A percentile compares a stretch with the other conserved stretches of the same genome.
Evolutionary conservation across 305 asterid genomes (phyloP).

Genomic region (Fraxinus sp.): DNA sequence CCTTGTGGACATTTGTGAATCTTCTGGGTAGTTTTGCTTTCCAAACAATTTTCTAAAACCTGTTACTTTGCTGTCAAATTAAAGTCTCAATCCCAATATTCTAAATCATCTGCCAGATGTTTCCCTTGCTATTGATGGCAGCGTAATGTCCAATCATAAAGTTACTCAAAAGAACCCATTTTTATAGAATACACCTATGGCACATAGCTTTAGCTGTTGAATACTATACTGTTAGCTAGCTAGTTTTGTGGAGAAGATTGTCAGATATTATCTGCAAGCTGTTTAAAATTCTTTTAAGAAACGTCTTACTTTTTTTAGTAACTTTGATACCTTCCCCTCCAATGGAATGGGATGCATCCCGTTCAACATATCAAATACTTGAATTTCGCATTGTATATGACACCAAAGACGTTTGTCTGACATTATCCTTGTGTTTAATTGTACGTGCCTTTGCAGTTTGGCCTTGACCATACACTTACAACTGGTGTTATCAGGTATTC

Average conservation of each 20-base stretch:
- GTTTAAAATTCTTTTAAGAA: background rate
- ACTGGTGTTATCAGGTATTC: slow-evolving; percentile 97
- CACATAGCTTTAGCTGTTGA: background rate
- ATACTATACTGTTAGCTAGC: background rate
- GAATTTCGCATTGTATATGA: slow-evolving; percentile 8
- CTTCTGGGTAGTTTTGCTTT: background rate
- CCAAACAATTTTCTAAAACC: background rate
- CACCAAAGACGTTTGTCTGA: slow-evolving; percentile 25
- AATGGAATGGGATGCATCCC: background rate
- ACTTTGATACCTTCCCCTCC: background rate
- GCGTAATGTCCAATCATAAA: background rate
- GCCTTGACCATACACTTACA: slow-evolving; percentile 97
- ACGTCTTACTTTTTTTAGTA: background rate
- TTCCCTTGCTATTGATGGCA: background rate
- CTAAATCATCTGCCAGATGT: background rate
- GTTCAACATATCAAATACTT: slow-evolving; percentile 6
- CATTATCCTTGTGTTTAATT: slow-evolving; percentile 20
- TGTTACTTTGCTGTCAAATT: background rate
- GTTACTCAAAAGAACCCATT: background rate
- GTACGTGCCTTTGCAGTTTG: slow-evolving; percentile 61
- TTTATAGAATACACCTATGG: background rate
- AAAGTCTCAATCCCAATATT: background rate
- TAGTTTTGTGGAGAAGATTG: background rate
- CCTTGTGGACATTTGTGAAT: background rate
- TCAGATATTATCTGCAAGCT: background rate